Evolutionary conservation across 2,329 filamentous ascomycete genomes (phyloP).

Genomic region (Fusarium bactridioides): DNA sequence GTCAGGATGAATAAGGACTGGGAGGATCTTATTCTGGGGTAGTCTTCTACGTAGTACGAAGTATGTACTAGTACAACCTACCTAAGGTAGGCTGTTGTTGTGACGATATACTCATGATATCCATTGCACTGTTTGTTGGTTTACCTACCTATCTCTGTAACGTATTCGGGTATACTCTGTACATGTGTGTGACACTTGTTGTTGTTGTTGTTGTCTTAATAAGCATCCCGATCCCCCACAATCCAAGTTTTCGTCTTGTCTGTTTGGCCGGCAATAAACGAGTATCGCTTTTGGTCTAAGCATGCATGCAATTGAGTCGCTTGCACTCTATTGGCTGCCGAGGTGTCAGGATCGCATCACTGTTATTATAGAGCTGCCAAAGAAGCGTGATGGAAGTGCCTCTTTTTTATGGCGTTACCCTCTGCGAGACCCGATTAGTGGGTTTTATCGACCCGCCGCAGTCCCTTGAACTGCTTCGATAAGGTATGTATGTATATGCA

Average conservation of each 20-base stretch:
- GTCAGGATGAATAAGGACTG: not conserved
- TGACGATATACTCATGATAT: not conserved
- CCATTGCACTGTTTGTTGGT: not conserved
- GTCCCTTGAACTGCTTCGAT: not conserved
- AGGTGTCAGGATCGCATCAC: slow-evolving; percentile 32
- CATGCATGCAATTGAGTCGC: not conserved
- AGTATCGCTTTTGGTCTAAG: not conserved
- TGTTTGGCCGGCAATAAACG: slow-evolving; percentile 17
- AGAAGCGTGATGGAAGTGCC: not conserved
- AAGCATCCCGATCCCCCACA: not conserved
- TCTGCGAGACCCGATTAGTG: not conserved
- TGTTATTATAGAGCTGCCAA: not conserved
- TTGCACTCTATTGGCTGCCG: slow-evolving; percentile 21
- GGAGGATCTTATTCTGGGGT: not conserved
- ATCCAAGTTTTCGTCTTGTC: not conserved
- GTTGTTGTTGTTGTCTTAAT: not conserved
- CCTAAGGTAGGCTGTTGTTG: not conserved
- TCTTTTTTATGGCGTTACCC: not conserved
- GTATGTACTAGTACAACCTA: not conserved
- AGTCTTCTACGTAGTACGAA: not conserved
- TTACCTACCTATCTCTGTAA: not conserved
- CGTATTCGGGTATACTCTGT: not conserved
- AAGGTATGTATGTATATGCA: not conserved
- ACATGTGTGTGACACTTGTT: not conserved
- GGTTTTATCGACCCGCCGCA: not conserved